phyloP scores from a whole-genome alignment of 495 filamentous ascomycete genomes.

The Aspergillus asperescens region DNA sequence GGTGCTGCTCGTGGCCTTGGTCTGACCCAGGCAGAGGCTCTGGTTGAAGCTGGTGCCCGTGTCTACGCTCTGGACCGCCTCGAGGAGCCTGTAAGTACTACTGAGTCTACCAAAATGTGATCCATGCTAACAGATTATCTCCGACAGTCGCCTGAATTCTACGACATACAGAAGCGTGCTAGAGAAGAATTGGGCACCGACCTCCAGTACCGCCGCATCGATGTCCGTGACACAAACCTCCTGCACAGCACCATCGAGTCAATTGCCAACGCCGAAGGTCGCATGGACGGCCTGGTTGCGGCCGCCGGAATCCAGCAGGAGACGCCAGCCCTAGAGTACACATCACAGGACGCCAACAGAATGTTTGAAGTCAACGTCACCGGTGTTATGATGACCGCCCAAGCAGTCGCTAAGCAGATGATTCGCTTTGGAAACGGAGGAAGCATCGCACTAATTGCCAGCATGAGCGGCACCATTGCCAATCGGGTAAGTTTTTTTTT shows the following conservation, averaged over 20 bases:
- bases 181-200: slow-evolving; percentile 60
- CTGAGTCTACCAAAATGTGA: background rate
- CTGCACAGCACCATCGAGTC: slow-evolving; percentile 61
- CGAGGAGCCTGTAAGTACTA: slow-evolving; percentile 39
- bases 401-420: slow-evolving; percentile 70
- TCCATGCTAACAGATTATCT: background rate
- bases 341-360: slow-evolving; percentile 56
- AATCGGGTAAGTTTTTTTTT: slow-evolving; percentile 49
- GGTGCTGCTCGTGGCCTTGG: slow-evolving; percentile 77
- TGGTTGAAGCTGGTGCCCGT: slow-evolving; percentile 74
- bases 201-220: slow-evolving; percentile 73
- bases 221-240: slow-evolving; percentile 70
- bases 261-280: slow-evolving; percentile 66
- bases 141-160: slow-evolving; percentile 52
- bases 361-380: slow-evolving; percentile 76
- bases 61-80: slow-evolving; percentile 47
- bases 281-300: slow-evolving; percentile 71
- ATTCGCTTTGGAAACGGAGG: slow-evolving; percentile 64
- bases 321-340: slow-evolving; percentile 64
- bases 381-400: slow-evolving; percentile 69
- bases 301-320: slow-evolving; percentile 72
- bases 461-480: slow-evolving; percentile 67
- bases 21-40: slow-evolving; percentile 69
- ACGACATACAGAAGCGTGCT: slow-evolving; percentile 58
- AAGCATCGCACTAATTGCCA: slow-evolving; percentile 68